phyloP scores from a whole-genome alignment of 768 basidiomycete genomes.

The Boletellus sp. region DNA sequence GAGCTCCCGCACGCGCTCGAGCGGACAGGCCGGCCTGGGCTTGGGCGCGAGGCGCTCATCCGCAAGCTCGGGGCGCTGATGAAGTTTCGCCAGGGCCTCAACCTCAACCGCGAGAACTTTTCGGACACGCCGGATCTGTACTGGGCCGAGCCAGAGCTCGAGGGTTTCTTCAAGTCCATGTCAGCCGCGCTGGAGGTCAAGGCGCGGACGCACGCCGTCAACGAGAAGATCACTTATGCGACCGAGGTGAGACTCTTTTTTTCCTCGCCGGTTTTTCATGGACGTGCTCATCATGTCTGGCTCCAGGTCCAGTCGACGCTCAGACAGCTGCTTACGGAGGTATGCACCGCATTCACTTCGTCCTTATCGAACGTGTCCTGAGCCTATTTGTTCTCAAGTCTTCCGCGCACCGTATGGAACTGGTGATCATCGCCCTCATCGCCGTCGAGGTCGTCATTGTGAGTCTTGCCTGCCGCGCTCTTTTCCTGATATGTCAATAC shows the following conservation, averaged over 20 bases:
- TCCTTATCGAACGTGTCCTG: not conserved
- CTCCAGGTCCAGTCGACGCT: conserved; percentile 78
- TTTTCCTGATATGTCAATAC: not conserved
- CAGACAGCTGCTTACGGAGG: conserved; percentile 86
- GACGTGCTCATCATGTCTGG: conserved; percentile 3
- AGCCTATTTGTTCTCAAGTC: conserved; percentile 47
- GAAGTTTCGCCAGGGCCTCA: conserved; percentile 88
- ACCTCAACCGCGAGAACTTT: conserved; percentile 86
- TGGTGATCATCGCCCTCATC: conserved; percentile 92
- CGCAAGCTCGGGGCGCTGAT: conserved; percentile 90
- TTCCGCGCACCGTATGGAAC: conserved; percentile 87
- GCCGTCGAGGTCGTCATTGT: conserved; percentile 94
- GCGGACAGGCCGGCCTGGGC: conserved; percentile 77
- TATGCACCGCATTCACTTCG: conserved; percentile 8
- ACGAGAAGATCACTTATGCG: conserved; percentile 91
- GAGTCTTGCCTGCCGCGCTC: conserved; percentile 22
- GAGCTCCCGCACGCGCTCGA: conserved; percentile 72
- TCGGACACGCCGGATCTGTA: conserved; percentile 89
- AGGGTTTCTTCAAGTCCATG: conserved; percentile 84
- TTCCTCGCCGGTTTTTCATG: too few species aligned
- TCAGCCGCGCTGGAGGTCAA: conserved; percentile 85
- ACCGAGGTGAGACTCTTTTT: conserved; percentile 49
- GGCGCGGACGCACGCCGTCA: conserved; percentile 72
- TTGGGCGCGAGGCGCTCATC: conserved; percentile 78
- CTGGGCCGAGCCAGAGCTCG: conserved; percentile 90